Evolutionary conservation across 805 yeast genomes (phyloP), one percentile per base, ranked within the genome.

Genomic region (Jamesozyma rosinii): DNA sequence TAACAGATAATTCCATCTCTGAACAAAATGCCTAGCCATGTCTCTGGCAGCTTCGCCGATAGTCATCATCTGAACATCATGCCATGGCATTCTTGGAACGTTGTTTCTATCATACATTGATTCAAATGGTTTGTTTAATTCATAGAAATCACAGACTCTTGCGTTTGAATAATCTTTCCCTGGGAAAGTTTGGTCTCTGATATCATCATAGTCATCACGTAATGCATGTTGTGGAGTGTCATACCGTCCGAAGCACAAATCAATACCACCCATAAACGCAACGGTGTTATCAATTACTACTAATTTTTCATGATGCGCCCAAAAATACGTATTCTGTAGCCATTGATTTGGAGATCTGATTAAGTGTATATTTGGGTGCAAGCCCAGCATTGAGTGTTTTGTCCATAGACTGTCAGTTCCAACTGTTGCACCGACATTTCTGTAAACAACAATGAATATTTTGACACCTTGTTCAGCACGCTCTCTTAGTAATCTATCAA

Each of bases 1-100:
- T 41, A 94, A 63, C 33, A 92, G 69, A 58, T 86, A 92, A 60
- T 92, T 92, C 98, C 98, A 92, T 54, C 99, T 76, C 67, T 92
- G 98, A 13, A 88, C 94, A 64, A 94, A 92, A 62, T 92, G 97
- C 44, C 98, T 76, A 0, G 95, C 76, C 41, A 90, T 64, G 61
- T 92, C 99, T 46, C 97, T 74, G 0, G 97, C 98, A 3, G 89
- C 79, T 55, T 89, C 94, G 13, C 99, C 99, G 2, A 89, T 77
- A 1, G 94, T 79, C 66, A 88, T 79, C 95, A 89, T 92, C 52
- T 92, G 97, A 32, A 92, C 86, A 71, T 92, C 99, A 63, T 92
- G 99, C 99, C 98, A 92, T 9, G 98, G 98, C 99, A 92, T 92
- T 54, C 99, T 76, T 2, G 98, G 97, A 18, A 76, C 73, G 17